A percentile compares a stretch with the other conserved stretches of the same genome.
Evolutionary conservation across 1,284 basidiomycete genomes (phyloP).

Genomic region (Sporisorium sorghi): DNA sequence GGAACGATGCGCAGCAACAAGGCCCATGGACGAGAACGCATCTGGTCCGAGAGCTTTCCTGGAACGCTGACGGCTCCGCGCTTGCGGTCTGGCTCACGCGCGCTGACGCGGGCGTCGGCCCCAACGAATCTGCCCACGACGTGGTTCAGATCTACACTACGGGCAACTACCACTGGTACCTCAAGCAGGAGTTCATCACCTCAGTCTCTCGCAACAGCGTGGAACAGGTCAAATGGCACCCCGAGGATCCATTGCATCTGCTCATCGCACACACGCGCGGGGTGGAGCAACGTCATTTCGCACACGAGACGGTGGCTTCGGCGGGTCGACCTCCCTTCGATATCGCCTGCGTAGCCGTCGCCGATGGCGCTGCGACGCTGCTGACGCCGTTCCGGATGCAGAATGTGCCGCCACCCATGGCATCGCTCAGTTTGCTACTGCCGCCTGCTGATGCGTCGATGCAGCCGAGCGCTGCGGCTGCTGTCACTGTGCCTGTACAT

Average conservation of each 20-base stretch:
- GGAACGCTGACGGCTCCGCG: slow-evolving; percentile 90
- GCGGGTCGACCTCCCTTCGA: slow-evolving; percentile 77
- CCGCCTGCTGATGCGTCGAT: slow-evolving; percentile 54
- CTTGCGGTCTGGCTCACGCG: slow-evolving; percentile 82
- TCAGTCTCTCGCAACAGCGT: slow-evolving; percentile 10
- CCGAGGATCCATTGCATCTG: slow-evolving; percentile 80
- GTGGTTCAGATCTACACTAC: slow-evolving; percentile 89
- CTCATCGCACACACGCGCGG: slow-evolving; percentile 74
- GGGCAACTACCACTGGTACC: slow-evolving; percentile 92
- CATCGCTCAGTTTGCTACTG: slow-evolving; percentile 76
- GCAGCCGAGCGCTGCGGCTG: slow-evolving; percentile 14
- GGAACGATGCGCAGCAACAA: slow-evolving; percentile 24
- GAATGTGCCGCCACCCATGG: slow-evolving; percentile 96
- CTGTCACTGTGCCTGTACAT: slow-evolving; percentile 55
- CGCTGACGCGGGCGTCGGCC: slow-evolving; percentile 1
- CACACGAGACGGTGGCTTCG: slow-evolving; percentile 82
- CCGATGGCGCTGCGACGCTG: slow-evolving; percentile 87
- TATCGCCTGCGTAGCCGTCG: slow-evolving; percentile 86
- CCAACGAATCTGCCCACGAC: slow-evolving; percentile 6
- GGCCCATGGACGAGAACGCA: slow-evolving; percentile 52
- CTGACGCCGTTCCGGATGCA: slow-evolving; percentile 92
- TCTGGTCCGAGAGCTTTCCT: slow-evolving; percentile 81
- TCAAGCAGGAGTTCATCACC: slow-evolving; percentile 61
- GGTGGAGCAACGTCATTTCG: slow-evolving; percentile 76
- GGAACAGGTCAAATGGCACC: slow-evolving; percentile 85